A percentile compares a stretch with the other conserved stretches of the same genome.
phyloP scores from a whole-genome alignment of 441 rosid genomes.

The Omphalea diandra region DNA sequence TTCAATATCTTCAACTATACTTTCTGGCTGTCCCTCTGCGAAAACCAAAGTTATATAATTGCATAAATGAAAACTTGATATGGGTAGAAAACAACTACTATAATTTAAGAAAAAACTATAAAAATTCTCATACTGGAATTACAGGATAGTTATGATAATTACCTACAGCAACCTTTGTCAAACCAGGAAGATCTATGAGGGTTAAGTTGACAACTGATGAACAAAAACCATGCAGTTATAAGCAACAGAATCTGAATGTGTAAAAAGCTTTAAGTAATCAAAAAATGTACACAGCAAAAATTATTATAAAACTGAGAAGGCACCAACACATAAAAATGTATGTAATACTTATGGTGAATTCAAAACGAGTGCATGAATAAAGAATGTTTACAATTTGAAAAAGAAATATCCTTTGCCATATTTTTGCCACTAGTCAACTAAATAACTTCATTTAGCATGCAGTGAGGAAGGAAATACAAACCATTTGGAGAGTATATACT shows the following conservation, averaged over 20 bases:
- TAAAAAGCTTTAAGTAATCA: not conserved
- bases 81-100: not conserved
- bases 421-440: not conserved
- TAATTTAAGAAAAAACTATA: not conserved
- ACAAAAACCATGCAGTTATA: constrained; percentile 22
- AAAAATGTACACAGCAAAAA: not conserved
- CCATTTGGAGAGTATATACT: constrained; percentile 96
- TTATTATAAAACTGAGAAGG: constrained; percentile 2
- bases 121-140: too few species aligned
- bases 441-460: constrained; percentile 14
- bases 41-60: constrained; percentile 31
- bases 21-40: constrained; percentile 93
- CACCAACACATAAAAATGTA: not conserved
- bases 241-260: constrained; percentile 1
- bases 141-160: constrained; percentile 30
- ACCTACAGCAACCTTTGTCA: constrained; percentile 99
- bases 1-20: constrained; percentile 92
- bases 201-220: constrained; percentile 93
- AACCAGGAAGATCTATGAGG: constrained; percentile 97
- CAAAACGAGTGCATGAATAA: not conserved
- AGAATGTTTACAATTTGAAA: not conserved
- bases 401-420: not conserved
- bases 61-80: constrained; percentile 16
- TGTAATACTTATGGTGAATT: not conserved
- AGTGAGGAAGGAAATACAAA: constrained; percentile 33